Evolutionary conservation across 306 rosid genomes (phyloP).

Genomic region (Trichosanthes truncata): DNA sequence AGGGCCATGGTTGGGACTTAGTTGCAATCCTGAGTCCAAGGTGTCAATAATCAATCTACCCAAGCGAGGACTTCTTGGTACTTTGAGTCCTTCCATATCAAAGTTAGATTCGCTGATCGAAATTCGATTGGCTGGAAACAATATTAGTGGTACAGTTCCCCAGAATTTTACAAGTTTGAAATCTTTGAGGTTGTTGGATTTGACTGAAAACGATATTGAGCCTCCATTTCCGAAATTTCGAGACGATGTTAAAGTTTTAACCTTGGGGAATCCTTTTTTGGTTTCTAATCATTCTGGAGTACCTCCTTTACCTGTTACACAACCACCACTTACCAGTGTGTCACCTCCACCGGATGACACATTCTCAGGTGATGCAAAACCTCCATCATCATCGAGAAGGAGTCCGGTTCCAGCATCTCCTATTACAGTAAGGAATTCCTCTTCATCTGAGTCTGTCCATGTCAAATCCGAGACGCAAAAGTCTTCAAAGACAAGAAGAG

Average conservation of each 20-base stretch:
- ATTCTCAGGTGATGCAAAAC: slow-evolving; percentile 11
- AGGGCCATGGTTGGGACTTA: slow-evolving; percentile 68
- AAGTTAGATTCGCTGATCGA: slow-evolving; percentile 48
- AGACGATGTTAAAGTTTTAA: slow-evolving; percentile 29
- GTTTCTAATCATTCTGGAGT: slow-evolving; percentile 21
- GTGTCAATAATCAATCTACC: slow-evolving; percentile 65
- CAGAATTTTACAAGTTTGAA: slow-evolving; percentile 29
- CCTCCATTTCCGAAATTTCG: slow-evolving; percentile 57
- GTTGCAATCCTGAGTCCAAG: slow-evolving; percentile 40
- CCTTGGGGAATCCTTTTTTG: slow-evolving; percentile 45
- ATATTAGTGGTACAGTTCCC: slow-evolving; percentile 44
- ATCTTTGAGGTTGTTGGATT: slow-evolving; percentile 53
- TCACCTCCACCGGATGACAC: slow-evolving; percentile 16
- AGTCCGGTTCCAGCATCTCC: neutral
- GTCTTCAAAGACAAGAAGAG: neutral
- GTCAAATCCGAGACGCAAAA: neutral
- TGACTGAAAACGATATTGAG: slow-evolving; percentile 45
- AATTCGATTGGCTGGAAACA: slow-evolving; percentile 49
- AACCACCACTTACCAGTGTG: slow-evolving; percentile 23
- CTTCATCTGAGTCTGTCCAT: neutral
- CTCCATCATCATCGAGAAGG: neutral
- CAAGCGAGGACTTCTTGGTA: slow-evolving; percentile 39
- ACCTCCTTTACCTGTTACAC: slow-evolving; percentile 14
- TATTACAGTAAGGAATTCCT: neutral
- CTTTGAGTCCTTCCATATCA: slow-evolving; percentile 62